Percentiles rank a stretch among this genome's conserved stretches.
Evolutionary conservation across 192 early-diverging fungal genomes (phyloP).

Genomic region (Geosiphon pyriformis): DNA sequence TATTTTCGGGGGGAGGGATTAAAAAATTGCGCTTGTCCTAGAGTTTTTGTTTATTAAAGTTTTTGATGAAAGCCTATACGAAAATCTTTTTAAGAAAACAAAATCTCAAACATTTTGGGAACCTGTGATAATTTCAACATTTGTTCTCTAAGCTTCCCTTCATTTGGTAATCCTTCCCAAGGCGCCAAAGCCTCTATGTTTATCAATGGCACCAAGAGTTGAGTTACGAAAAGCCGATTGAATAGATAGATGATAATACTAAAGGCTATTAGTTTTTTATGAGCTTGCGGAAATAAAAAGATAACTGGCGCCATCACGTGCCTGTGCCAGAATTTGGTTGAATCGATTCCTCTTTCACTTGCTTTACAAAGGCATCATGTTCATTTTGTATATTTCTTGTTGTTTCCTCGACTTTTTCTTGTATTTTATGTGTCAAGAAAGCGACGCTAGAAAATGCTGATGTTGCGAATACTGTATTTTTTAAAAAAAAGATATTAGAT

Average conservation of each 20-base stretch:
- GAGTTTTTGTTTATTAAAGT: not conserved
- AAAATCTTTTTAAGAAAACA: not conserved
- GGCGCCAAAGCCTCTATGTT: slow-evolving; percentile 47
- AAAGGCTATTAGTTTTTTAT: not conserved
- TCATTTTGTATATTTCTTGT: slow-evolving; percentile 41
- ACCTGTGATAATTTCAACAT: slow-evolving; percentile 48
- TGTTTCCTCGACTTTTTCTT: slow-evolving; percentile 25
- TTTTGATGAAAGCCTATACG: not conserved
- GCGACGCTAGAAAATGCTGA: slow-evolving; percentile 19
- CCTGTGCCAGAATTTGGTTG: slow-evolving; percentile 37
- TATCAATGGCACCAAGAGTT: no score
- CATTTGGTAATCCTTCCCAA: slow-evolving; percentile 50
- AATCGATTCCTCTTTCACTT: slow-evolving; percentile 37
- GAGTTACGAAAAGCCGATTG: no score
- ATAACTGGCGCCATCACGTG: slow-evolving; percentile 13
- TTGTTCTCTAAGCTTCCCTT: slow-evolving; percentile 42
- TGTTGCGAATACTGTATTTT: slow-evolving; percentile 16
- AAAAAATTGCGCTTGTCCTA: slow-evolving; percentile 61
- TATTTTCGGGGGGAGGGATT: slow-evolving; percentile 54
- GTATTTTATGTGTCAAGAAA: slow-evolving; percentile 10
- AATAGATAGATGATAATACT: no score
- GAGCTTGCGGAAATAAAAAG: not conserved
- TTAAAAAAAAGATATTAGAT: not conserved
- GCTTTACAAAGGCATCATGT: slow-evolving; percentile 43
- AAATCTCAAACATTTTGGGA: not conserved